Conservation (phyloP, 176 grass and related monocot species). For the Triticum aestivum region DNA sequence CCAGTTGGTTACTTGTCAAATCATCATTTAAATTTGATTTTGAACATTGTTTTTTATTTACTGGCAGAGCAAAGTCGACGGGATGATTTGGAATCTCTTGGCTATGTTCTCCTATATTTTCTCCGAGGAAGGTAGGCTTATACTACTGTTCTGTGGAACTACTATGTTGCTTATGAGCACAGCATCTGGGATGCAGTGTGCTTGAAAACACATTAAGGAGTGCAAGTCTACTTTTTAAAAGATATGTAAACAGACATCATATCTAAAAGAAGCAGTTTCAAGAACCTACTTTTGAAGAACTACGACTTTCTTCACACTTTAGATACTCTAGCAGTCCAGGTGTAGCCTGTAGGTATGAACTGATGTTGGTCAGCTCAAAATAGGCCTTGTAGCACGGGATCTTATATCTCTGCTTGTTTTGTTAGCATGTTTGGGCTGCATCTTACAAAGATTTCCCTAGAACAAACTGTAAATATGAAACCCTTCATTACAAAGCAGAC, state of each 20-base stretch:
- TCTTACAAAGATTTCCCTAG: background rate
- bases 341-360: background rate
- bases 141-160: background rate
- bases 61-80: slow-evolving; percentile 90
- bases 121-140: slow-evolving; percentile 75
- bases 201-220: slow-evolving; percentile 2
- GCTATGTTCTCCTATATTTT: slow-evolving; percentile 97
- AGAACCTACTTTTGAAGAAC: background rate
- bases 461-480: background rate
- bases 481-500: background rate
- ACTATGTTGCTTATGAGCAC: slow-evolving; percentile 7
- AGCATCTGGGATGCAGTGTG: background rate
- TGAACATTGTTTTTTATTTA: slow-evolving; percentile 33
- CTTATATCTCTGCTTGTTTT: background rate
- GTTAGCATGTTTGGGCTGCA: background rate
- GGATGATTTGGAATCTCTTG: slow-evolving; percentile 99
- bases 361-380: slow-evolving; percentile 18
- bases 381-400: background rate
- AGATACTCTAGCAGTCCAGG: background rate
- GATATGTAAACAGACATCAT: background rate
- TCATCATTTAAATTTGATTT: slow-evolving; percentile 17
- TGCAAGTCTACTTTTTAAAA: background rate
- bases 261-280: background rate
- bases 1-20: slow-evolving; percentile 6
- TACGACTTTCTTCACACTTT: background rate